Conservation (phyloP, 306 rosid species). For the Trifolium pratense region DNA sequence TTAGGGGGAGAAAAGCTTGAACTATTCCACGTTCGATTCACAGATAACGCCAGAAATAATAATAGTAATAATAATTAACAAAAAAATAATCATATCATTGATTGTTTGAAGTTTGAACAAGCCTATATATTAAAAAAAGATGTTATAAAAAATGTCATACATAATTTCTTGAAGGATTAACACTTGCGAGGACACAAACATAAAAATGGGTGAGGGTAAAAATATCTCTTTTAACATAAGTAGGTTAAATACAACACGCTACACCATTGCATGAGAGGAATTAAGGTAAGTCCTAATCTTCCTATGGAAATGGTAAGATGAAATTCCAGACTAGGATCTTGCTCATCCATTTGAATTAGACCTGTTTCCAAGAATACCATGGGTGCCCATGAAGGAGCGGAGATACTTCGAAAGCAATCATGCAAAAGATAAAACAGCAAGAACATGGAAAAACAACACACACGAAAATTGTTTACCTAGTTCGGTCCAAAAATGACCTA, state of each 20-base stretch:
- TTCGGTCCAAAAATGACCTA: no score
- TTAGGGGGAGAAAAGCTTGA: background rate
- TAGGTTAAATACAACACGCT: background rate
- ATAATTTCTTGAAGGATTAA: background rate
- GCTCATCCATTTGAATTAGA: constrained; percentile 25
- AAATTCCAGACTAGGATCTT: constrained; percentile 6
- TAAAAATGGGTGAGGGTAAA: background rate
- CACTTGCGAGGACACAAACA: background rate
- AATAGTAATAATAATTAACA: no score
- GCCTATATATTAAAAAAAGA: background rate
- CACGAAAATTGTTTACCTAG: no score
- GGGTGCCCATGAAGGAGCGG: background rate
- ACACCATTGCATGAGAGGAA: background rate
- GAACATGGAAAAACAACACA: no score
- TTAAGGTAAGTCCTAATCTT: constrained; percentile 18
- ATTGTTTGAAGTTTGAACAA: background rate
- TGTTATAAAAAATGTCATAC: background rate
- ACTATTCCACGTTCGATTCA: background rate
- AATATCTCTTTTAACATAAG: background rate
- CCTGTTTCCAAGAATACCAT: constrained; percentile 6
- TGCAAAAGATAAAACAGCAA: no score
- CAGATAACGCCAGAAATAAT: background rate
- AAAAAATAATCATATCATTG: no score
- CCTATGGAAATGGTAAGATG: constrained; percentile 7
- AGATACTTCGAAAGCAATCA: background rate